Base-by-base conservation (phyloP, 1,284 basidiomycete species). In the Pterula multifida region DNA sequence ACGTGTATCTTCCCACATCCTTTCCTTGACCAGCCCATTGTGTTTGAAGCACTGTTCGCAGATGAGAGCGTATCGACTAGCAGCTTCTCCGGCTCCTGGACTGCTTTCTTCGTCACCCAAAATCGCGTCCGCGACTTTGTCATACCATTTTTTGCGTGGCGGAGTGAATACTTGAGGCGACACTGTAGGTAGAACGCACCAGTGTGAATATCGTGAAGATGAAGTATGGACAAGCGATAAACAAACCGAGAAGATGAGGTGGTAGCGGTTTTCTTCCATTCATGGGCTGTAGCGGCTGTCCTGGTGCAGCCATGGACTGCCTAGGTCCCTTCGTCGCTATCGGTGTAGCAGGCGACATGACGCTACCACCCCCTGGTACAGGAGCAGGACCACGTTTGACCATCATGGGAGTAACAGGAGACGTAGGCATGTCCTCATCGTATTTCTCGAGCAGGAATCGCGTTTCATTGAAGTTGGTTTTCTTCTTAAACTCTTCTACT, bases 401-500 rank as follows among this genome's bases (percentile, higher is more conserved):
- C 36, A 42, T 60, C 60, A 25, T 60, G 59, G 15, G 71, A 68
- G 12, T 69, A 63, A 15, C 19, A 59, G 54, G 15, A 70, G 58
- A 25, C 67, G 53, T 4, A 66, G 61, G 45, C 23, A 6, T 11
- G 22, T 11, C 9, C 36, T 88, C 85, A 55, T 96, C 95, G 61
- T 98, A 98, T 53, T 83, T 81, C 62, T 97, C 92, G 13, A 99
- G 73, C 46, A 99, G 75, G 58, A 85, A 87, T 49, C 89, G 82
- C 15, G 93, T 95, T 23, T 81, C 81, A 63, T 99, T 92, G 65
- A 90, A 99, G 59, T 95, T 94, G 0, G 93, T 97, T 59, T 90
- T 92, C 68, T 91, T 89, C 73, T 99, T 99, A 58, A 98, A 89
- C 61, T 97, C 94, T 57, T 96, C 94, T 25, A 99, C 78, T 63